Conservation (phyloP, 169 alveolate genomes). For the Nephromyces sp. region DNA sequence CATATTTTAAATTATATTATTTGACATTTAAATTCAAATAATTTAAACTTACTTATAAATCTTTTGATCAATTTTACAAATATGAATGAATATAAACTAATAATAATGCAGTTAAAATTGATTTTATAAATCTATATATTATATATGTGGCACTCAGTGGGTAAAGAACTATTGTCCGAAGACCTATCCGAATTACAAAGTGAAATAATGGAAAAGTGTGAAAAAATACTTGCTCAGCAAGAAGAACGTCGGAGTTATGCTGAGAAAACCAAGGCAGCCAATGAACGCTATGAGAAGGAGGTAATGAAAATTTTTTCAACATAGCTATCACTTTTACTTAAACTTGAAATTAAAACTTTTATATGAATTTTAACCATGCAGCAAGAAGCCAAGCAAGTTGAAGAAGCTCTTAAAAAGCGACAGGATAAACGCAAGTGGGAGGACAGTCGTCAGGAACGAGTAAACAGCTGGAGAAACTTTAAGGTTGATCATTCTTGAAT, state of each 20-base stretch:
- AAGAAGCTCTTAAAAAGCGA: neutral
- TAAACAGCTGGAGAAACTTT: neutral
- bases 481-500: neutral
- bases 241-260: conserved; percentile 38
- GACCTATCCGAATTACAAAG: conserved; percentile 15
- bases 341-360: neutral
- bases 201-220: conserved; percentile 41
- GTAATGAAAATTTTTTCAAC: neutral
- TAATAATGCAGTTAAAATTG: no score
- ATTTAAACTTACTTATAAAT: no score
- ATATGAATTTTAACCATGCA: neutral
- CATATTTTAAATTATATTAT: no score
- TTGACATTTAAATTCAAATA: no score
- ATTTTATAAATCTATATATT: no score
- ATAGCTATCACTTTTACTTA: neutral
- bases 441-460: neutral
- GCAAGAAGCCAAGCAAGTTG: neutral
- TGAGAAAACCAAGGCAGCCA: conserved; percentile 38
- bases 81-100: no score
- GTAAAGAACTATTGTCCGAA: conserved; percentile 12
- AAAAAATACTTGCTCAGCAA: conserved; percentile 33
- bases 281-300: conserved; percentile 14
- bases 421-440: neutral
- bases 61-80: no score
- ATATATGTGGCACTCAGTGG: no score